Conservation (phyloP, 345 rosid species). For the Mangifera indica region DNA sequence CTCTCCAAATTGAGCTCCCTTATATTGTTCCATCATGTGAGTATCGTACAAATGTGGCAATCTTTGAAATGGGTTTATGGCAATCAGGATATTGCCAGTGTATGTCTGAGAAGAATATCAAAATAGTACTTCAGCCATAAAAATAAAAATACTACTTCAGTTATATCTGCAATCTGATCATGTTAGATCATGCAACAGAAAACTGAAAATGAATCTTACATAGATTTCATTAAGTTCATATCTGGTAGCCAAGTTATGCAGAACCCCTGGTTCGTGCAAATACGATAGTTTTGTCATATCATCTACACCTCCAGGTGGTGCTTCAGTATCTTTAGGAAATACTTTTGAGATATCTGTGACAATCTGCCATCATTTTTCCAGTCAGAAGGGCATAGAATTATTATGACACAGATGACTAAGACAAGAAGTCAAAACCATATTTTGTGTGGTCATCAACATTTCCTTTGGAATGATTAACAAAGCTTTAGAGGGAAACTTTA, state of each 20-base stretch:
- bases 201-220: slow-evolving; percentile 47
- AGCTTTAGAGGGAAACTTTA: slow-evolving; percentile 14
- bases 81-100: slow-evolving; percentile 96
- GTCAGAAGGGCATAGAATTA: slow-evolving; percentile 8
- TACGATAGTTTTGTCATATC: slow-evolving; percentile 99
- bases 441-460: slow-evolving; percentile 8
- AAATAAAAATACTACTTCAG: slow-evolving; percentile 2
- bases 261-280: slow-evolving; percentile 97
- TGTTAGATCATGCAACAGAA: slow-evolving; percentile 13
- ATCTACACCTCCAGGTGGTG: slow-evolving; percentile 97
- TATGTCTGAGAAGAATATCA: slow-evolving; percentile 62
- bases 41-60: slow-evolving; percentile 97
- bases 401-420: slow-evolving; percentile 2
- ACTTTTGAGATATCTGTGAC: slow-evolving; percentile 78
- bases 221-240: slow-evolving; percentile 98
- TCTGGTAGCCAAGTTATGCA: slow-evolving; percentile 88
- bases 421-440: neutral
- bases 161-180: slow-evolving; percentile 13
- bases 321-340: slow-evolving; percentile 93
- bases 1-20: slow-evolving; percentile 98
- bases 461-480: slow-evolving; percentile 17
- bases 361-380: slow-evolving; percentile 49
- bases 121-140: slow-evolving; percentile 21
- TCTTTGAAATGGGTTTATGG: slow-evolving; percentile 98
- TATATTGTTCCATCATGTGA: slow-evolving; percentile 99